Evolutionary conservation across 1,284 basidiomycete genomes (phyloP), one percentile per base, ranked within the genome.

Genomic region (Puccinia horiana): DNA sequence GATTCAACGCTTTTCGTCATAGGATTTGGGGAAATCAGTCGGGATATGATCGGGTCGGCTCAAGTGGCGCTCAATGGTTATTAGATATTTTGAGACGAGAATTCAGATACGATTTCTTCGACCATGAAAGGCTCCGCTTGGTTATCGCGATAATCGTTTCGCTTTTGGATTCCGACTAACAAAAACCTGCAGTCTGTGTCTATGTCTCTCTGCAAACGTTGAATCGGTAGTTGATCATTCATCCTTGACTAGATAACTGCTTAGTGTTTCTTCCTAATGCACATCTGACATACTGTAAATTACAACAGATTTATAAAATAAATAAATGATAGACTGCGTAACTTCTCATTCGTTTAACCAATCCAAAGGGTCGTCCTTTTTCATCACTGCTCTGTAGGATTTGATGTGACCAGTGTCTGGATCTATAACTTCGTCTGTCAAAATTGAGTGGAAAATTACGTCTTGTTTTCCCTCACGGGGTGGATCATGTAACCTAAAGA

Each of bases 401-500:
- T 26, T 44, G 49, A 42, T 76, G 37, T 18, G 58, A 2, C 74
- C 54, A 26, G 29, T 76, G 9, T 76, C 49, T 14, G 11, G 37
- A 49, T 72, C 74, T 44, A 42, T 76, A 5, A 76, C 37, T 49
- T 76, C 74, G 40, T 76, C 56, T n/a, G 74, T 76, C n/a, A 58
- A 76, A 32, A 76, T 76, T 26, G 74, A 56, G 74, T 63, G 74
- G 18, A 76, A 76, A 44, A 76, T 76, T 40, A 37, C 56, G 52
- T 76, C 74, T 58, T 42, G 26, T 9, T 58, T 76, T 1, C 58
- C 74, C 29, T 56, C 42, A 44, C 74, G 54, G 49, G 56, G 74
- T 42, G 74, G 74, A 44, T 76, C 74, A 63, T 76, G 74, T 42
- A 76, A n/a, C 74, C 74, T 76, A 26, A 40, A 75, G n/a, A 16